These are phyloP conservation scores for Cryomyces minteri DNA, from an alignment of 495 filamentous ascomycete species.

Conservation along the genomic window DNA sequence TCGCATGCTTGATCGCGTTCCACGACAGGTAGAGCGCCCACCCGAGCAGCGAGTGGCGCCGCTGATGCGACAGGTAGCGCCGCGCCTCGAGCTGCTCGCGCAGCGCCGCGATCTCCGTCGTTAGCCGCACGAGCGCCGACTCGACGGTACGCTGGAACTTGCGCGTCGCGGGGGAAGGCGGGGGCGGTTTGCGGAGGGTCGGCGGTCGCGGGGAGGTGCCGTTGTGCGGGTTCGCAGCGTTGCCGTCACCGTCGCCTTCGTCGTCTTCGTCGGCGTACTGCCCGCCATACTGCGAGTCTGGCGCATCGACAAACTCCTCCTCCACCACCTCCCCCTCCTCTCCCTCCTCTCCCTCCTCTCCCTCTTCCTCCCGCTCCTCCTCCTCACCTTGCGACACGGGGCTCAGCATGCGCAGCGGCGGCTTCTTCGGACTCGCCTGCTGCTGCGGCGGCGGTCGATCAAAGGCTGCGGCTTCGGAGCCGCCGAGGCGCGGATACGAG, in stretches of 20 bases:
- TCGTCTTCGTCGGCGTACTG: slow-evolving; percentile 6
- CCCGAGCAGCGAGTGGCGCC: slow-evolving; percentile 37
- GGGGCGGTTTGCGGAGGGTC: slow-evolving; percentile 1
- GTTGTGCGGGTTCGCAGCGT: background rate
- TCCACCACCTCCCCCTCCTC: too few species aligned
- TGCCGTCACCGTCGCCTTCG: background rate
- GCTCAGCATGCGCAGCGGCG: slow-evolving; percentile 45
- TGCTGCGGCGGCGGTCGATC: background rate
- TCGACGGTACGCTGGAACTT: slow-evolving; percentile 75
- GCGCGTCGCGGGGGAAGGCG: slow-evolving; percentile 8
- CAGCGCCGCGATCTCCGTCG: slow-evolving; percentile 82
- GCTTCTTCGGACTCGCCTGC: slow-evolving; percentile 2
- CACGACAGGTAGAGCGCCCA: slow-evolving; percentile 60
- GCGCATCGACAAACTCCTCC: slow-evolving; percentile 23
- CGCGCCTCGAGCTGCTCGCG: slow-evolving; percentile 73
- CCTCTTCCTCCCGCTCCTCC: too few species aligned
- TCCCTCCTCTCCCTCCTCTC: slow-evolving; percentile 18
- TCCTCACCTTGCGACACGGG: slow-evolving; percentile 69
- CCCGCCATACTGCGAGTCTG: slow-evolving; percentile 20
- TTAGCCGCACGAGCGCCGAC: slow-evolving; percentile 72
- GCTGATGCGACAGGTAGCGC: slow-evolving; percentile 32
- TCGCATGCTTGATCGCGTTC: slow-evolving; percentile 50
- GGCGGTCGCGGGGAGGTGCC: background rate
- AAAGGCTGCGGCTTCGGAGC: background rate
- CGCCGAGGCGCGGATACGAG: slow-evolving; percentile 1